Percentiles rank a stretch among this genome's conserved stretches.
phyloP scores from a whole-genome alignment of 257 asterid genomes.

The Penstemon eatonii region DNA sequence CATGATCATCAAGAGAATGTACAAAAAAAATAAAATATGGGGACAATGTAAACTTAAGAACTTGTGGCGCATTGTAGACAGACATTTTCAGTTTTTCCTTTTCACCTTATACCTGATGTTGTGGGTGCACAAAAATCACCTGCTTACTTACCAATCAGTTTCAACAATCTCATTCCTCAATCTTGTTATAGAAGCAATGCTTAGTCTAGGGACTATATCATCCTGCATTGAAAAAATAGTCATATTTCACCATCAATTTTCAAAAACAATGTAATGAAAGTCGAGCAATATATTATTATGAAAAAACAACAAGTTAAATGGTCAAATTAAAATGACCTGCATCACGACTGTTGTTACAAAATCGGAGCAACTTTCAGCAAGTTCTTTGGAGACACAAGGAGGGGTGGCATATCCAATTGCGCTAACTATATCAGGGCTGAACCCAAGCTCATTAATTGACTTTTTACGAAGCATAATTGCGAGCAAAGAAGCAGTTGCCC shows the following conservation, averaged over 20 bases:
- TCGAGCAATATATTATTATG: slow-evolving; percentile 29
- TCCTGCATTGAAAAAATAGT: slow-evolving; percentile 47
- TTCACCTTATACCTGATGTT: slow-evolving; percentile 9
- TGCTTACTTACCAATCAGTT: slow-evolving; percentile 83
- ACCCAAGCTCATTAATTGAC: slow-evolving; percentile 77
- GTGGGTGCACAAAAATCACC: background rate
- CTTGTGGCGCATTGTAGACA: background rate
- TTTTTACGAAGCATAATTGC: slow-evolving; percentile 84
- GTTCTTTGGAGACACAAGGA: slow-evolving; percentile 88
- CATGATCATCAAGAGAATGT: background rate
- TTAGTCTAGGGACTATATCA: slow-evolving; percentile 85
- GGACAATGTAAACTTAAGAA: background rate
- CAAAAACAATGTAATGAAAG: slow-evolving; percentile 24
- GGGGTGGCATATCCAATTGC: slow-evolving; percentile 89
- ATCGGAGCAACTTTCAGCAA: slow-evolving; percentile 83
- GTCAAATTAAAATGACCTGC: slow-evolving; percentile 54
- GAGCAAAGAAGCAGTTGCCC: slow-evolving; percentile 84
- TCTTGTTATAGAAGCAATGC: slow-evolving; percentile 65
- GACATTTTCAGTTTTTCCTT: slow-evolving; percentile 16
- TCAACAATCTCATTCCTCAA: slow-evolving; percentile 90
- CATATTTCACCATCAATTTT: too few relatives aligned
- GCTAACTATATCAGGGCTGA: slow-evolving; percentile 73
- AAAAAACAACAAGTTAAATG: slow-evolving; percentile 8
- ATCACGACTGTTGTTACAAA: slow-evolving; percentile 84
- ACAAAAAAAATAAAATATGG: background rate